Evolutionary conservation across 148 eudicot species (phyloP).

Genomic region (Rhododendron molle): DNA sequence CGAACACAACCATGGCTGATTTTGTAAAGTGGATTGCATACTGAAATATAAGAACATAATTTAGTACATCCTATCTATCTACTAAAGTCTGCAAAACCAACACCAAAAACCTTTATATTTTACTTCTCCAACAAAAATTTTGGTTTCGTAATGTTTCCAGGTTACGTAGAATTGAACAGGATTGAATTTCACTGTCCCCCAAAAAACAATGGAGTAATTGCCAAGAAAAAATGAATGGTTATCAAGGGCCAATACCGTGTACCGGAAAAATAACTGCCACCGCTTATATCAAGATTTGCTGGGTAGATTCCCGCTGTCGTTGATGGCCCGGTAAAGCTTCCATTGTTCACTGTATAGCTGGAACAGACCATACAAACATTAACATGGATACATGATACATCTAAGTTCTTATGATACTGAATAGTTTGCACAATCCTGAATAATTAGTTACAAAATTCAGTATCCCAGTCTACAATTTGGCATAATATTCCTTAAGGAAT

Average conservation of each 20-base stretch:
- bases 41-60: not conserved
- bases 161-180: not conserved
- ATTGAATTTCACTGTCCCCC: not conserved
- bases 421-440: not conserved
- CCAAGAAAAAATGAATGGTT: conserved; percentile 13
- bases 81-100: not conserved
- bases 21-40: not conserved
- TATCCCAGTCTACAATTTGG: too few species aligned
- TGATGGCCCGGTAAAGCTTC: conserved; percentile 12
- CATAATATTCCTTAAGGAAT: too few species aligned
- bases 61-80: not conserved
- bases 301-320: conserved; percentile 5
- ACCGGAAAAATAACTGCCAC: not conserved
- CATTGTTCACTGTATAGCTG: conserved; percentile 19
- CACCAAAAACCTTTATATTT: not conserved
- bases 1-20: not conserved
- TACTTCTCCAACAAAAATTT: not conserved
- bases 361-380: not conserved
- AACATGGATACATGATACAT: not conserved
- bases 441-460: too few species aligned
- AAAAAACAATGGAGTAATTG: not conserved
- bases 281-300: conserved; percentile 13
- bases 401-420: not conserved
- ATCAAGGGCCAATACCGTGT: conserved; percentile 4
- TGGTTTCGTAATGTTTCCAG: not conserved